Percentiles rank a stretch among this genome's conserved stretches.
phyloP scores from a whole-genome alignment of 139 green algal species.

The Auxenochlorella pyrenoidosa region DNA sequence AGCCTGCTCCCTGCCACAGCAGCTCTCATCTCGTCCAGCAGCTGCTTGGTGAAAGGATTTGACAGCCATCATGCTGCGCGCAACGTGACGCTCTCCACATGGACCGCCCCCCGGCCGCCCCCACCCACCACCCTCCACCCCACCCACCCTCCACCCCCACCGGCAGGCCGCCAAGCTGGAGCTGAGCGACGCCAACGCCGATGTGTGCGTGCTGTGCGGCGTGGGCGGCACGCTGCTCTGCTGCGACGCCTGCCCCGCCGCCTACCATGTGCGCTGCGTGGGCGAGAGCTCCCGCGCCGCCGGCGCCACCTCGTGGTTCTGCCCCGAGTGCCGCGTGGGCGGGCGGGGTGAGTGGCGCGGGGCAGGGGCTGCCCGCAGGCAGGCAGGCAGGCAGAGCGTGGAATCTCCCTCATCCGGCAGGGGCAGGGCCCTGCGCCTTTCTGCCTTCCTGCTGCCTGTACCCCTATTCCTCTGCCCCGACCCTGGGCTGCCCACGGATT shows the following conservation, averaged over 20 bases:
- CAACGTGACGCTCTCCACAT: too few relatives aligned
- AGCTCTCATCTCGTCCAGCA: too few relatives aligned
- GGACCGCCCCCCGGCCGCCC: too few relatives aligned
- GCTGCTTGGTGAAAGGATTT: too few relatives aligned
- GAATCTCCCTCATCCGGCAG: too few relatives aligned
- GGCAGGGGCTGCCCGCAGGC: background rate
- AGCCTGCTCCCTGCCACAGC: too few relatives aligned
- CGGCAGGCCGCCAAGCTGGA: background rate
- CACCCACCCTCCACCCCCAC: background rate
- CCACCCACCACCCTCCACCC: too few relatives aligned
- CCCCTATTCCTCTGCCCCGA: too few relatives aligned
- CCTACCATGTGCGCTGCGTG: conserved; percentile 89
- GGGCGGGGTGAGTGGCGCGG: conserved; percentile 56
- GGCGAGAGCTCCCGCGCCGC: conserved; percentile 63
- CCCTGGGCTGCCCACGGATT: too few relatives aligned
- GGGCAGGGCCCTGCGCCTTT: background rate
- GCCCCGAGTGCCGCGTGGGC: conserved; percentile 74
- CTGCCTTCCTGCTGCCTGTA: background rate
- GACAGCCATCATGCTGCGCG: too few relatives aligned
- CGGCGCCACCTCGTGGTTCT: conserved; percentile 69
- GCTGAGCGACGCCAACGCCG: conserved; percentile 61
- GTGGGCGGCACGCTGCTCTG: conserved; percentile 86
- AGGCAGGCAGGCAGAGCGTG: background rate
- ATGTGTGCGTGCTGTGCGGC: conserved; percentile 85
- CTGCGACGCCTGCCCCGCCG: conserved; percentile 91